Percentiles rank a stretch among this genome's conserved stretches.
Evolutionary conservation across 345 rosid species (phyloP).

Genomic region (Eucalyptus albens): DNA sequence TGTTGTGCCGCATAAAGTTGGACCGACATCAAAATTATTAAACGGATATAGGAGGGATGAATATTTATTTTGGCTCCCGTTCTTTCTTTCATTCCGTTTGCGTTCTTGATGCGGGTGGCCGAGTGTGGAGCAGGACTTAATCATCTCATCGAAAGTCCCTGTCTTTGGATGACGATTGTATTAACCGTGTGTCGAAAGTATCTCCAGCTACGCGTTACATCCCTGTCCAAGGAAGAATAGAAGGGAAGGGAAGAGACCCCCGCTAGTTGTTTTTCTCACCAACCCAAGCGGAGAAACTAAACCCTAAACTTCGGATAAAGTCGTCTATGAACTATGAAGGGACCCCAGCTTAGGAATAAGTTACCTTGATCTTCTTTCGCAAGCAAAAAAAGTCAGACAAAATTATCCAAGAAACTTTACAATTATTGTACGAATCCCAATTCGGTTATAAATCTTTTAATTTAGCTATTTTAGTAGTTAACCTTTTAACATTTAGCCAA

Average conservation of each 20-base stretch:
- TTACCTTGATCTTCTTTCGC: neutral
- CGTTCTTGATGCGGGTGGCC: neutral
- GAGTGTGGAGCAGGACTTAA: neutral
- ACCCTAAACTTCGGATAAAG: neutral
- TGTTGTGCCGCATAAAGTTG: neutral
- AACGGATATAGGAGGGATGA: neutral
- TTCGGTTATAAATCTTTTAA: neutral
- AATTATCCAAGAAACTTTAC: neutral
- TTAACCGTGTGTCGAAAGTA: neutral
- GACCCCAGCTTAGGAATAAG: neutral
- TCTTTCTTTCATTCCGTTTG: neutral
- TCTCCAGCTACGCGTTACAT: neutral
- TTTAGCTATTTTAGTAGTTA: neutral
- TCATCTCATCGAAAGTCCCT: neutral
- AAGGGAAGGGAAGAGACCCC: neutral
- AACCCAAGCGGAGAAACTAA: neutral
- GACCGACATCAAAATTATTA: neutral
- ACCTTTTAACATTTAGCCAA: neutral
- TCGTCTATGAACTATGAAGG: neutral
- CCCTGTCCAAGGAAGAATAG: neutral
- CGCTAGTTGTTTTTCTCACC: neutral
- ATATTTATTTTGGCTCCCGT: neutral
- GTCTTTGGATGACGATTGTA: neutral
- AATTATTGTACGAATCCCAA: neutral
- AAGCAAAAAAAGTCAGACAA: neutral